Base-by-base conservation (phyloP, 352 stramenopile species). In the Phytophthora tubulina region DNA sequence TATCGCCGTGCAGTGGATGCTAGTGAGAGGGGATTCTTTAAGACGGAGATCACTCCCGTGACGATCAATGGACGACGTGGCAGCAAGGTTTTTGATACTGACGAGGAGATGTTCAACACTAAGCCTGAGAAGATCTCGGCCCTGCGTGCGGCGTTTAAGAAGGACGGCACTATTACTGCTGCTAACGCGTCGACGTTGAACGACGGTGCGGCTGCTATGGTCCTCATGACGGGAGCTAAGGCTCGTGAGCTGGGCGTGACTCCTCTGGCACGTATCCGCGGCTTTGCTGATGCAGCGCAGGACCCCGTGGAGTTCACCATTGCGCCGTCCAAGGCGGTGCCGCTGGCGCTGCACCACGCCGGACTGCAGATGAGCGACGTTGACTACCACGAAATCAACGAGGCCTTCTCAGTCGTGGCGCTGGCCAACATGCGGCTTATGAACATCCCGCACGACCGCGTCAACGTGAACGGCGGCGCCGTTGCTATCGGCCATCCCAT, bases 371-470 rank as follows among this genome's bases (percentile, higher is more conserved):
- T 97, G 11, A 89, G 76, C 33, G 97, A 99, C 79, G 88, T 99
- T 21, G 97, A 99, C 58, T 99, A 97, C 81, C 94, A 99, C 77
- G 98, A 99, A 86, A 99, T 99, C 77, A 99, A 99, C 80, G 98
- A 99, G 78, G 98, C 98, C 17, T 99, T 99, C 79, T 94, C 96
- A 11, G 97, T 99, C 31, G 98, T 99, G 17, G 88, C 95, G 5
- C 78, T 99, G 32, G 96, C 93, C 32, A 99, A 99, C 81, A 98
- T 97, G 80, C 82, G 94, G 45, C 78, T 99, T 41, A 85, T 99
- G 74, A 90, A 97, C 75, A 78, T 99, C 27, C 91, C 98, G 76
- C 84, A 89, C 56, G 78, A 89, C 64, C 94, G 85, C 48, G 82
- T 99, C 0, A 99, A 99, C 86, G 94, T 99, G 11, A 98, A 99